Base-by-base conservation (phyloP, 73 alveolate genomes). In the Paramecium sonneborni region DNA sequence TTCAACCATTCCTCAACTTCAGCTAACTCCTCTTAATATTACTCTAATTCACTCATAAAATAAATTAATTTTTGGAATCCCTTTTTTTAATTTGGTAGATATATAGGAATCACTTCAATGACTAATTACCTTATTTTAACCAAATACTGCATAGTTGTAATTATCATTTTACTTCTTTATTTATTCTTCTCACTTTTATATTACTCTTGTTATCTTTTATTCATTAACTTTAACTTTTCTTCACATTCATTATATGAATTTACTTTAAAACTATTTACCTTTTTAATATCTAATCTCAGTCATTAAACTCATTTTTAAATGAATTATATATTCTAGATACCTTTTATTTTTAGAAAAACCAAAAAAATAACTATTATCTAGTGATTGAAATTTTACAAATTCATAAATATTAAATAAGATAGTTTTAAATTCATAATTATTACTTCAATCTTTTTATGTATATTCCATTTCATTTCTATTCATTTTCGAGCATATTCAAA, bases 1-100 rank as follows among this genome's bases (percentile, higher is more conserved):
- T 39, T 39, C 18, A 74, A 37, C 87, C 56, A 74, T 74, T 34
- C 37, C 20, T 74, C 35, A 32, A 74, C 56, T 74, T 74, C 87
- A 32, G n/a, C 87, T 37, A 74, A 37, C 35, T 74, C 87, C 20
- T 74, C 56, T 37, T 74, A 39, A 74, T 37, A 37, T 74, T 74
- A 21, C 20, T 74, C 21, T 39, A 79, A 46, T 46, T 79, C 90
- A 79, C 44, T 23, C 90, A 72, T 72, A 28, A 28, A 52, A 34
- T 72, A 72, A 72, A 72, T 38, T 72, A 32, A 35, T 72, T 35
- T 72, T 34, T 72, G 86, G 86, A 72, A 72, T 72, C 86, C 14
- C 86, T 62, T 18, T 72, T 72, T 72, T 18, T 72, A 41, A 34
- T 72, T 8, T 35, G 57, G 55, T 37, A 72, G 28, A 35, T 72